Evolutionary conservation across 1,139 yeast species (phyloP), one percentile per base, ranked within the genome.

Genomic region (Pneumocystis murina): DNA sequence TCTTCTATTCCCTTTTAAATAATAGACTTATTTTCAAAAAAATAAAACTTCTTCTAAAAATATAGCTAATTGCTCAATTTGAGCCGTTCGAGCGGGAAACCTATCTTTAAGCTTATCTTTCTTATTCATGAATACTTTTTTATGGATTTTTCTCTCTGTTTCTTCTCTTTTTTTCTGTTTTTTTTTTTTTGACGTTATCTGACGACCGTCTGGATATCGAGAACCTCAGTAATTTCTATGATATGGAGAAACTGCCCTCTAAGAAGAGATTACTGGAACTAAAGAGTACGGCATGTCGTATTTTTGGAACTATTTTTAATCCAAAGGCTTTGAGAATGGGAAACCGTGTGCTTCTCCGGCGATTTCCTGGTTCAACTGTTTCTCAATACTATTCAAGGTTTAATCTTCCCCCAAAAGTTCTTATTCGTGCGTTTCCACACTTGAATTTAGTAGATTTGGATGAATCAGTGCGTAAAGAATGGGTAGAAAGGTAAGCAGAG

Each of bases 331-430:
- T 64, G 3, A 66, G 71, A 10, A 66, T 64, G n/a, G 71, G 71
- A 33, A 68, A 68, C 63, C 69, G 70, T 59, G 60, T 69, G 33
- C 65, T 69, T 58, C 64, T 70, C 4, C 65, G 63, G 54, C 63
- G 67, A 57, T 59, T 69, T 60, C 57, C 63, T 20, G 71, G 71
- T 1, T 68, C 68, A 12, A 61, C 68, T 7, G 62, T 69, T 4
- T 63, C 65, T 17, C 62, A 64, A 20, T 70, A 69, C 62, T 69
- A 69, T 59, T 68, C 70, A 40, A 63, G 67, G 12, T 12, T 48
- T 28, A 24, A 48, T 24, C 2, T 48, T 12, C 6, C 6, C 17
- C 7, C 7, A 20, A 48, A 48, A 14, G 12, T 7, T n/a, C 12
- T 48, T 12, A 48, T 48, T 48, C 30, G n/a, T 5, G 7, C 55